phyloP scores from a whole-genome alignment of 148 eudicot species.

The Cornus florida region DNA sequence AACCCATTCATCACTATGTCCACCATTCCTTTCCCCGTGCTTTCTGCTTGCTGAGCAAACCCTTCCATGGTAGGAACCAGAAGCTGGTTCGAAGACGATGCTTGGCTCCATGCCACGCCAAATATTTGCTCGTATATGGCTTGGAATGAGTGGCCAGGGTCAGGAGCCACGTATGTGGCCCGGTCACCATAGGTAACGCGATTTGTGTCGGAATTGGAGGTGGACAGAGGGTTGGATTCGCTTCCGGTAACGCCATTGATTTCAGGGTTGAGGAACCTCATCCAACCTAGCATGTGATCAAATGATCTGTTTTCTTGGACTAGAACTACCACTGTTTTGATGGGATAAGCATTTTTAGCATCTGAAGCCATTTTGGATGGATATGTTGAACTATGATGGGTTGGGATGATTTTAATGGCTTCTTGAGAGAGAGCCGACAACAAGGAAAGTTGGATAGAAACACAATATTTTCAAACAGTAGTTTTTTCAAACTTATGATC shows the following conservation, averaged over 20 bases:
- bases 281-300: slow-evolving; percentile 81
- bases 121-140: slow-evolving; percentile 68
- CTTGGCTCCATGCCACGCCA: slow-evolving; percentile 49
- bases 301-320: slow-evolving; percentile 83
- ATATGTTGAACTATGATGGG: not conserved
- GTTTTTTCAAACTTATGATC: no score
- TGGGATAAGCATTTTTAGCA: slow-evolving; percentile 28
- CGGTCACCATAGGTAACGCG: slow-evolving; percentile 39
- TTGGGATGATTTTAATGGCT: not conserved
- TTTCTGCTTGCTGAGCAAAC: slow-evolving; percentile 65
- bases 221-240: slow-evolving; percentile 54
- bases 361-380: slow-evolving; percentile 8
- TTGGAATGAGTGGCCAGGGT: slow-evolving; percentile 74
- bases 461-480: no score
- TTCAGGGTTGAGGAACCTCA: slow-evolving; percentile 62
- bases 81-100: slow-evolving; percentile 26
- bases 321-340: slow-evolving; percentile 71
- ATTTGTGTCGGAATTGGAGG: slow-evolving; percentile 34
- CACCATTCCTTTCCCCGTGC: slow-evolving; percentile 41
- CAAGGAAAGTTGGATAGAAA: not conserved
- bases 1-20: slow-evolving; percentile 77
- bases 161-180: slow-evolving; percentile 58
- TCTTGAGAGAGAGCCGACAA: not conserved
- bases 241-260: slow-evolving; percentile 59
- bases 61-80: slow-evolving; percentile 58